phyloP scores from a whole-genome alignment of 2,329 filamentous ascomycete species.

The Neofusicoccum parvum region DNA sequence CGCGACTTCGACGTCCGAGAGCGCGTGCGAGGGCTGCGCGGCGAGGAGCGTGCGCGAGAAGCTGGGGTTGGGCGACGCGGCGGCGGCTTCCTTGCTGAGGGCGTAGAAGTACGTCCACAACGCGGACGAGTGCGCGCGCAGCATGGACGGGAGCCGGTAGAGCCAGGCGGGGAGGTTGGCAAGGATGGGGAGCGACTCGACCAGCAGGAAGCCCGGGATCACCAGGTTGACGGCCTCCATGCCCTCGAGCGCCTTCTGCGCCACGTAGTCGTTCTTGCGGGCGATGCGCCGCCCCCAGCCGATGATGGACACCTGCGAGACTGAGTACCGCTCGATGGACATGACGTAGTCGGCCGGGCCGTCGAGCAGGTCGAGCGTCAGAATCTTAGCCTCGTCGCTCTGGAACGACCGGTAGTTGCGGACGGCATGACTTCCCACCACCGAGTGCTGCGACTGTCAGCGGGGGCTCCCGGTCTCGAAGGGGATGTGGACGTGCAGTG shows the following conservation, averaged over 20 bases:
- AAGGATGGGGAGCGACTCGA: constrained; percentile 24
- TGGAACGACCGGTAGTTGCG: constrained; percentile 24
- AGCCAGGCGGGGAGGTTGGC: constrained; percentile 21
- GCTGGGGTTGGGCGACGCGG: neutral
- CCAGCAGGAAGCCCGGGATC: constrained; percentile 24
- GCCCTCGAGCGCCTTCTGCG: constrained; percentile 23
- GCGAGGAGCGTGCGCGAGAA: constrained; percentile 21
- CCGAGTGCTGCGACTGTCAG: constrained; percentile 17
- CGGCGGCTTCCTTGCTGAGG: constrained; percentile 21
- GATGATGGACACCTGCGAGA: constrained; percentile 23
- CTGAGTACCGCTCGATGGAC: constrained; percentile 27
- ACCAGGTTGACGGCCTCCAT: constrained; percentile 26
- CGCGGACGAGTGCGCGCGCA: constrained; percentile 4
- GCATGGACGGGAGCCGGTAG: constrained; percentile 17
- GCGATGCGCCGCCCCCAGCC: constrained; percentile 27
- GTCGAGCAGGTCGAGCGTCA: constrained; percentile 24
- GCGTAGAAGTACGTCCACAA: constrained; percentile 23
- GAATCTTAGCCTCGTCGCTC: constrained; percentile 24
- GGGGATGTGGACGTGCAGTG: constrained; percentile 5
- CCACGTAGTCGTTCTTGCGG: constrained; percentile 24
- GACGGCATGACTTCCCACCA: constrained; percentile 26
- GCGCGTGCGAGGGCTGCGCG: neutral
- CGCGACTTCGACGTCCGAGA: constrained; percentile 16
- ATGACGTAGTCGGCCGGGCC: constrained; percentile 22
- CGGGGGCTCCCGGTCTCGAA: no score